phyloP scores from a whole-genome alignment of 306 rosid genomes.

The Cajanus cajan region DNA sequence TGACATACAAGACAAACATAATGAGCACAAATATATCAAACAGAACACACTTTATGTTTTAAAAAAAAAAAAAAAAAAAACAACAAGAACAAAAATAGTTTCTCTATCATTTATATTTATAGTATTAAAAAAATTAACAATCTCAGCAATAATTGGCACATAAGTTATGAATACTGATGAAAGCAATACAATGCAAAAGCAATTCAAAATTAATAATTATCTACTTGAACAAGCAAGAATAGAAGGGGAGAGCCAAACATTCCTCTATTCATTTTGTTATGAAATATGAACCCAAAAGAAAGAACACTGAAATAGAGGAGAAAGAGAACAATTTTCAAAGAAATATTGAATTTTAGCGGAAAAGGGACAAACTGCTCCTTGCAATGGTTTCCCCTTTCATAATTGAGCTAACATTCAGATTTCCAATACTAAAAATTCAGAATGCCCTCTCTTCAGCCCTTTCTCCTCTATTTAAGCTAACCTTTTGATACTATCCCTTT shows the following conservation, averaged over 20 bases:
- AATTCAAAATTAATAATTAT: not conserved
- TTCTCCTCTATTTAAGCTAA: not conserved
- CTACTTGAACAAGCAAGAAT: not conserved
- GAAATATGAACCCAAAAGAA: not conserved
- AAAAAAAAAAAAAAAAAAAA: not conserved
- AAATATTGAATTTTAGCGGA: not conserved
- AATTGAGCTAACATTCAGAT: not conserved
- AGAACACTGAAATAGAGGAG: not conserved
- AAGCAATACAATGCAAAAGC: not conserved
- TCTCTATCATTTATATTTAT: not conserved
- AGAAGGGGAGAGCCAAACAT: not conserved
- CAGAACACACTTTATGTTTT: not conserved
- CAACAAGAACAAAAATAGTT: not conserved
- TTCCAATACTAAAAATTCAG: not conserved
- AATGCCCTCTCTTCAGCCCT: not conserved
- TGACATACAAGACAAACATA: constrained; percentile 30
- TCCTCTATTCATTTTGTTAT: not conserved
- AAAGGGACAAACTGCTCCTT: not conserved
- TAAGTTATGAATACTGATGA: not conserved
- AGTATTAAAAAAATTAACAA: not conserved
- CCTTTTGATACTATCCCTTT: not conserved
- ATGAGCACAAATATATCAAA: constrained; percentile 30
- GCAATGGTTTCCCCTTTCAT: not conserved
- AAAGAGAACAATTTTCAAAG: not conserved
- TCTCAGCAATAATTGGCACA: not conserved